phyloP scores from a whole-genome alignment of 2,329 filamentous ascomycete species.

The Claviceps sp. region DNA sequence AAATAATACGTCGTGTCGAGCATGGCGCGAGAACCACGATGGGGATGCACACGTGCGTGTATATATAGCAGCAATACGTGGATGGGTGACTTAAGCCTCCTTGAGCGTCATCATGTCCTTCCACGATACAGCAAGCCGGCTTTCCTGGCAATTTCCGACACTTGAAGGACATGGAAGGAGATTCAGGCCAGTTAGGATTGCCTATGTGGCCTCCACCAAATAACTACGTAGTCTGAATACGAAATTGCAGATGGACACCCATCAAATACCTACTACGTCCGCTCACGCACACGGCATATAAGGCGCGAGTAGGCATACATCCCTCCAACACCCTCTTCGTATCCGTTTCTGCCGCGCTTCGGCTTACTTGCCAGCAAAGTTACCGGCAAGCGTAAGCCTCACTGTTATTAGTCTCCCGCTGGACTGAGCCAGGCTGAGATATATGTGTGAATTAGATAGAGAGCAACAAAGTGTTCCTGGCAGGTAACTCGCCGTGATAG shows the following conservation, averaged over 20 bases:
- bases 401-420: not conserved
- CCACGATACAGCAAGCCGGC: conserved; percentile 8
- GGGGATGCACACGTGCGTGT: conserved; percentile 4
- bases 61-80: conserved; percentile 7
- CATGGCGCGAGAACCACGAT: conserved; percentile 1
- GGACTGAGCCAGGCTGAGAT: not conserved
- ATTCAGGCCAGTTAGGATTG: not conserved
- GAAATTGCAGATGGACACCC: conserved; percentile 2
- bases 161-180: conserved; percentile 6
- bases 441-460: not conserved
- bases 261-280: conserved; percentile 3
- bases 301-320: conserved; percentile 1
- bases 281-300: conserved; percentile 1
- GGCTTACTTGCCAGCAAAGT: not conserved
- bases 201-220: conserved; percentile 5
- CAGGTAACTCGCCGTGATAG: not conserved
- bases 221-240: conserved; percentile 3
- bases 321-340: not conserved
- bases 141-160: conserved; percentile 8
- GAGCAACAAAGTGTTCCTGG: too few species aligned
- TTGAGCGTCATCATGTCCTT: conserved; percentile 15
- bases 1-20: conserved; percentile 4
- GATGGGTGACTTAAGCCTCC: conserved; percentile 4
- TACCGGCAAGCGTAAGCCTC: too few species aligned
- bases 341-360: not conserved